Evolutionary conservation across 192 early-diverging fungal genomes (phyloP).

Genomic region (Paraglomus brasilianum): DNA sequence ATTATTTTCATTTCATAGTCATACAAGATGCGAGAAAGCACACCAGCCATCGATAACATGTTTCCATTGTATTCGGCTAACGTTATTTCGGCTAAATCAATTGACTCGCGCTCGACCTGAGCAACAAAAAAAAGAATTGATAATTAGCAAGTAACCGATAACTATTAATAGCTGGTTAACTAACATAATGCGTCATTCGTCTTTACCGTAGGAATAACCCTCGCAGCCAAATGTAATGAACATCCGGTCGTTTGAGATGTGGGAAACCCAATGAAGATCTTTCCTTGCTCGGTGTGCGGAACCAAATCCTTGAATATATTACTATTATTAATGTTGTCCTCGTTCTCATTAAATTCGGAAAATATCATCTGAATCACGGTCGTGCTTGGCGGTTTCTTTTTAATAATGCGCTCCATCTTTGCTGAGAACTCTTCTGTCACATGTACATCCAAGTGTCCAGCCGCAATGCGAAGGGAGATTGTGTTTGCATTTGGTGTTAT

Average conservation of each 20-base stretch:
- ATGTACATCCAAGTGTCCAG: conserved; percentile 56
- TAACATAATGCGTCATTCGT: no score
- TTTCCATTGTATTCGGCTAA: conserved; percentile 82
- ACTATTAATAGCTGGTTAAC: no score
- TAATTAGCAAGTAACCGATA: no score
- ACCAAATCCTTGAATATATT: conserved; percentile 73
- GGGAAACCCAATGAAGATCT: conserved; percentile 87
- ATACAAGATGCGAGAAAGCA: conserved; percentile 71
- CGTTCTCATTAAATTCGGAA: conserved; percentile 74
- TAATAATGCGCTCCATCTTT: conserved; percentile 87
- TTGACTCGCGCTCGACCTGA: conserved; percentile 73
- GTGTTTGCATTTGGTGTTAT: conserved; percentile 39
- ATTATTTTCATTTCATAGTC: conserved; percentile 74
- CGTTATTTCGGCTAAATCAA: conserved; percentile 85
- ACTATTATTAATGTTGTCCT: conserved; percentile 27
- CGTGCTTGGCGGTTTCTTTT: conserved; percentile 74
- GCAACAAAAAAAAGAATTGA: no score
- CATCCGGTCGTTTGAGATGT: conserved; percentile 91
- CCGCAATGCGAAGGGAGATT: conserved; percentile 71
- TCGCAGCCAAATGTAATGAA: conserved; percentile 71
- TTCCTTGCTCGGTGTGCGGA: conserved; percentile 73
- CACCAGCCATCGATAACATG: conserved; percentile 69
- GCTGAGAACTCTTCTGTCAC: conserved; percentile 51
- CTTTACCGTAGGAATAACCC: conserved; percentile 80
- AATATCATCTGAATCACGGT: conserved; percentile 73